A percentile compares a stretch with the other conserved stretches of the same genome.
Conservation (phyloP, 345 rosid species). For the Salix suchowensis region DNA sequence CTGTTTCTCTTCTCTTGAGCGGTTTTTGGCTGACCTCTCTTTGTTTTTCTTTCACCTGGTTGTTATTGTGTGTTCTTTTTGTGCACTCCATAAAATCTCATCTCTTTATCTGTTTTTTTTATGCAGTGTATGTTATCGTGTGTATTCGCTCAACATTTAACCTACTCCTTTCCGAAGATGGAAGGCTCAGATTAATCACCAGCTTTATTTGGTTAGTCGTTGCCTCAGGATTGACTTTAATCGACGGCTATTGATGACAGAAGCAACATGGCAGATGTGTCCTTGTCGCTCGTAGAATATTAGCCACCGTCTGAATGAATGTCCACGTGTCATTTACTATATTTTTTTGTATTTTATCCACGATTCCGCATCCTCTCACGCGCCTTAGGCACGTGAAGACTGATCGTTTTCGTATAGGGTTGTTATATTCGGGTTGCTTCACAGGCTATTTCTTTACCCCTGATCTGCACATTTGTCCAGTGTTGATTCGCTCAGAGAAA, state of each 20-base stretch:
- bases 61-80: background rate
- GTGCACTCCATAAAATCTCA: background rate
- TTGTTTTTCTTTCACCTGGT: slow-evolving; percentile 7
- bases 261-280: slow-evolving; percentile 48
- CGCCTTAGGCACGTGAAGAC: background rate
- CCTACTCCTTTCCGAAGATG: background rate
- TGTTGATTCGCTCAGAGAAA: background rate
- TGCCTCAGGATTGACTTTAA: slow-evolving; percentile 10
- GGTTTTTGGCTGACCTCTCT: background rate
- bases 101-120: slow-evolving; percentile 7
- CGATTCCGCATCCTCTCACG: background rate
- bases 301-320: background rate
- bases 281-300: slow-evolving; percentile 34
- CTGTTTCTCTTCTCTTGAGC: background rate
- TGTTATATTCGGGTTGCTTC: background rate
- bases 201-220: background rate
- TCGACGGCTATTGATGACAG: slow-evolving; percentile 23
- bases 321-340: background rate
- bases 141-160: slow-evolving; percentile 5
- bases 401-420: background rate
- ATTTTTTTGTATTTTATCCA: background rate
- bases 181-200: slow-evolving; percentile 38
- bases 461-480: background rate
- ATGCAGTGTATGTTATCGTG: slow-evolving; percentile 2
- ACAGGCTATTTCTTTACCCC: background rate